phyloP scores from a whole-genome alignment of 1,139 yeast species.

The Taphrina flavorubra region DNA sequence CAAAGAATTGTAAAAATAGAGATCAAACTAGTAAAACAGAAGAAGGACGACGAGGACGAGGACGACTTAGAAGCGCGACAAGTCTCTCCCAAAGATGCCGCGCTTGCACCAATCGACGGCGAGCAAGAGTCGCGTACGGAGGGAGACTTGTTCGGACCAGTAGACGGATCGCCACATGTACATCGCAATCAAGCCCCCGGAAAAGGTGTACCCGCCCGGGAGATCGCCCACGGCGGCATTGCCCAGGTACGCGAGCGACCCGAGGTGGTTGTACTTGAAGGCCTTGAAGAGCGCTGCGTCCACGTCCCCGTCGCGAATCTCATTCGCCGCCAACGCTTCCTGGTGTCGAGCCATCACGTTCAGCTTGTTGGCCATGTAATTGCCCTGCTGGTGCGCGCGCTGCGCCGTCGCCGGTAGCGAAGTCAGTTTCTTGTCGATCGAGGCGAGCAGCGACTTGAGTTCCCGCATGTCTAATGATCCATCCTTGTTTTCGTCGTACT shows the following conservation, averaged over 20 bases:
- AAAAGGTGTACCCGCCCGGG: conserved; percentile 61
- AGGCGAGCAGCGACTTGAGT: conserved; percentile 57
- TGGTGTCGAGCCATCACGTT: conserved; percentile 57
- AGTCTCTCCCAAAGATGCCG: conserved; percentile 43
- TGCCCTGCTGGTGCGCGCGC: conserved; percentile 70
- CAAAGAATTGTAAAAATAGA: no score
- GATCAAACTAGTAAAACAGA: no score
- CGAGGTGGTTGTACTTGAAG: conserved; percentile 64
- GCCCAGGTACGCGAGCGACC: conserved; percentile 67
- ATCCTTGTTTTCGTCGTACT: conserved; percentile 57
- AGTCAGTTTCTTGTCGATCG: conserved; percentile 65
- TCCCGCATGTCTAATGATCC: conserved; percentile 61
- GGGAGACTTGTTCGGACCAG: conserved; percentile 66
- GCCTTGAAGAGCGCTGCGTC: conserved; percentile 64
- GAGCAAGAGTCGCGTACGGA: conserved; percentile 63
- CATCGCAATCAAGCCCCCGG: conserved; percentile 68
- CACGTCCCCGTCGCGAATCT: conserved; percentile 58
- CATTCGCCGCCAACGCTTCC: conserved; percentile 52
- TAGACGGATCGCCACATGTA: conserved; percentile 71
- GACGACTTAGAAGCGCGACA: conserved; percentile 42
- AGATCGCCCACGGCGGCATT: conserved; percentile 70
- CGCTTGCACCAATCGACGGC: conserved; percentile 70
- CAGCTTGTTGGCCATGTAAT: conserved; percentile 63
- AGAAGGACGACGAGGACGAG: no score
- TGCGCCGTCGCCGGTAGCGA: conserved; percentile 73